A percentile compares a stretch with the other conserved stretches of the same genome.
These are phyloP conservation scores for Pterulicium gracile DNA, from an alignment of 1,284 basidiomycete species.

Conservation along the genomic window DNA sequence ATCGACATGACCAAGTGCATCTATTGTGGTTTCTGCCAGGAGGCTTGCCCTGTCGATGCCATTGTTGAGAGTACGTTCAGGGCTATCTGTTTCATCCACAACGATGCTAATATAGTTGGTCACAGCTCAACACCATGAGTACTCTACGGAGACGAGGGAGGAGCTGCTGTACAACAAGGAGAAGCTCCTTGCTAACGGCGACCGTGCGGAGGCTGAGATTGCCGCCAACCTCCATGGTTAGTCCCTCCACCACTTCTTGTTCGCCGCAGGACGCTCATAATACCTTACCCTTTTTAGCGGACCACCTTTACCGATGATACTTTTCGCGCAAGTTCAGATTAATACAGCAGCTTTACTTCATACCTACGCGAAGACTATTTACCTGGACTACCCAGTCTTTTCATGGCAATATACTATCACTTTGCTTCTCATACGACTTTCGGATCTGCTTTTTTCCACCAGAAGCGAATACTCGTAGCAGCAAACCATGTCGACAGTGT, in stretches of 20 bases:
- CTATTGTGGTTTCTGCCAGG: slow-evolving; percentile 97
- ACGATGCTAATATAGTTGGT: too few species aligned
- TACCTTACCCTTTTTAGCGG: slow-evolving; percentile 28
- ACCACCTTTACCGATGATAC: slow-evolving; percentile 51
- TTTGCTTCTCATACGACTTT: too few species aligned
- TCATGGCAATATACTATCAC: background rate
- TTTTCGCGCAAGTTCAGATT: background rate
- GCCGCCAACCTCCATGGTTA: slow-evolving; percentile 86
- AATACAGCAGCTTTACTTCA: background rate
- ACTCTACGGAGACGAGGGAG: slow-evolving; percentile 95
- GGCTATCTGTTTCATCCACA: slow-evolving; percentile 6
- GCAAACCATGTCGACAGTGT: too few species aligned
- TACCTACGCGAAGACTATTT: too few species aligned
- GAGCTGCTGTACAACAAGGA: slow-evolving; percentile 99
- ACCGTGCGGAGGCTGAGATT: slow-evolving; percentile 93
- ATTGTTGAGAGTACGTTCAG: slow-evolving; percentile 96
- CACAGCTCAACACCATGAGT: slow-evolving; percentile 90
- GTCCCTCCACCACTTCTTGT: too few species aligned
- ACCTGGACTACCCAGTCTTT: background rate
- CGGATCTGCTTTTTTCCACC: too few species aligned
- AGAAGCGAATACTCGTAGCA: too few species aligned
- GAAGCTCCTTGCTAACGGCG: slow-evolving; percentile 92
- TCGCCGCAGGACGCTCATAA: slow-evolving; percentile 8
- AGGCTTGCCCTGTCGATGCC: slow-evolving; percentile 98
- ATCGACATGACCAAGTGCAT: slow-evolving; percentile 98